Base-by-base conservation (phyloP, 78 protist species). In the Guillardia theta region DNA sequence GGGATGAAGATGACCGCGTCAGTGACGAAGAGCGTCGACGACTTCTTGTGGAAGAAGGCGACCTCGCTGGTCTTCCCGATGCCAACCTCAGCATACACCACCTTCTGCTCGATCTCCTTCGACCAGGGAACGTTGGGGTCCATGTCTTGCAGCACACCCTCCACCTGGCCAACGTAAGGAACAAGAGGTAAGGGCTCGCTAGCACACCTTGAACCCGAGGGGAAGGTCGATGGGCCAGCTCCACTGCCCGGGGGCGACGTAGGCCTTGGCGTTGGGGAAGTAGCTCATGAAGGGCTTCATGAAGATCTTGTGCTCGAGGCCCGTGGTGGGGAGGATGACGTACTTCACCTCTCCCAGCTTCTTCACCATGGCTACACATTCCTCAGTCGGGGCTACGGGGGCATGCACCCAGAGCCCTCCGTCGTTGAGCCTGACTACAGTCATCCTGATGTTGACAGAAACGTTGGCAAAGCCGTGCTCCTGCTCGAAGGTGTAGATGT, bases 1-100 rank as follows among this genome's bases (percentile, higher is more conserved):
- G 83, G 83, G 83, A 70, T 70, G 83, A 36, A 70, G 33, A 70
- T 70, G 41, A 70, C 83, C 45, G 83, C 83, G 41, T 70, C 83
- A 12, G 83, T 70, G 9, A 70, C 83, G 36, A 70, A 43, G 4
- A 70, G 83, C 83, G 83, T 70, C 1, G 15, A 36, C 36, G 83
- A 22, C 41, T 18, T 70, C 41, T 70, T 70, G 83, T 70, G 83
- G 83, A 70, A 70, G 41, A 70, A 70, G 36, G 83, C 83, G 1
- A 24, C 83, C 6, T 70, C 83, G 6, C 83, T 70, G 83, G 46
- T 36, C 83, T 70, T 70, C 21, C 83, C 83, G 36, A 70, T 70
- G 0, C 83, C 83, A 33, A 70, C 83, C 1, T 36, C 46, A 36
- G 22, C 83, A 18, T 24, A 22, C 83, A 70, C 83, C 0, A 70